These are phyloP conservation scores for Leccinum pachyderme DNA, from an alignment of 1,284 basidiomycete genomes.

Conservation along the genomic window DNA sequence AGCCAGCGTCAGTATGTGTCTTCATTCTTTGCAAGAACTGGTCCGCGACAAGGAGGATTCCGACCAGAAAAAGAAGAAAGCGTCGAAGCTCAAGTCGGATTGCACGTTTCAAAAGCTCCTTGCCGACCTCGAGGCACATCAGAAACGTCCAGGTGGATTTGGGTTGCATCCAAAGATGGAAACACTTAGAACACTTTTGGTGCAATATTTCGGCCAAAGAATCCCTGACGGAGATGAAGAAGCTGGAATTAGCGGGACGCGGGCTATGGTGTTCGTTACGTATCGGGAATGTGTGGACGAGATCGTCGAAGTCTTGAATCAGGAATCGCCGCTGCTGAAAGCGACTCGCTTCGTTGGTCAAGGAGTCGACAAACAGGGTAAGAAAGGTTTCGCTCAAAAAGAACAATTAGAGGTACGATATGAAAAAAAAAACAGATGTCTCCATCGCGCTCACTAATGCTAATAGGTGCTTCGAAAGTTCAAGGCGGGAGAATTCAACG, in stretches of 20 bases:
- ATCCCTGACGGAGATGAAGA: slow-evolving; percentile 44
- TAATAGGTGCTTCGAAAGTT: slow-evolving; percentile 79
- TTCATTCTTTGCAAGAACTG: slow-evolving; percentile 54
- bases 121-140: slow-evolving; percentile 59
- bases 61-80: slow-evolving; percentile 39
- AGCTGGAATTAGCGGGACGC: slow-evolving; percentile 45
- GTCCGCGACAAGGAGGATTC: slow-evolving; percentile 37
- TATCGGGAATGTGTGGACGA: slow-evolving; percentile 90
- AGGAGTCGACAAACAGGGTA: slow-evolving; percentile 80
- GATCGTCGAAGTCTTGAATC: slow-evolving; percentile 77
- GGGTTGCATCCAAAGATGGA: slow-evolving; percentile 92
- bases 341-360: slow-evolving; percentile 91
- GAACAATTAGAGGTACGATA: slow-evolving; percentile 78
- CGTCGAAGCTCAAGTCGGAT: slow-evolving; percentile 50
- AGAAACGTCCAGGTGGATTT: slow-evolving; percentile 46
- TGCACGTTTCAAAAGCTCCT: slow-evolving; percentile 61
- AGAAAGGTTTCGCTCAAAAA: slow-evolving; percentile 87
- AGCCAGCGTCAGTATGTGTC: slow-evolving; percentile 78
- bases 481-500: slow-evolving; percentile 85
- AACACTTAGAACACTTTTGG: slow-evolving; percentile 69
- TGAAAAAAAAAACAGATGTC: not conserved
- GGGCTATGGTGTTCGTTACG: slow-evolving; percentile 96
- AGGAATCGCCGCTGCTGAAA: slow-evolving; percentile 70
- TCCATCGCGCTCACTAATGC: slow-evolving; percentile 7
- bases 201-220: slow-evolving; percentile 76